phyloP scores from a whole-genome alignment of 345 rosid genomes.

The Cochlearia excelsa region DNA sequence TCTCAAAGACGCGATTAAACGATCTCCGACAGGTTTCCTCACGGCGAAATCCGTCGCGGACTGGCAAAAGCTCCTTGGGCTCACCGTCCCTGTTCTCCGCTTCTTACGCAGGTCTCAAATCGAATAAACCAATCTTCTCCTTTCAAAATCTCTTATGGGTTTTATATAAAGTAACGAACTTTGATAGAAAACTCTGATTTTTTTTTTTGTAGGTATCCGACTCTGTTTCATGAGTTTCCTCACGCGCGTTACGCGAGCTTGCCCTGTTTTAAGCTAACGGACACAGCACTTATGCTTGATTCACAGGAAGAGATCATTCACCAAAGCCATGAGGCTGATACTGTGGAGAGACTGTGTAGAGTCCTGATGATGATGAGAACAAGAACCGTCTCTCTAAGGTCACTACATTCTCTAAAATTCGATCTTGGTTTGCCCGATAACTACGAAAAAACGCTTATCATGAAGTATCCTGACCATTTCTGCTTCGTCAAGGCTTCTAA shows the following conservation, averaged over 20 bases:
- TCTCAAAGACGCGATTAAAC: slow-evolving; percentile 85
- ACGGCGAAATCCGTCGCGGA: slow-evolving; percentile 83
- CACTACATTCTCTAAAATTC: slow-evolving; percentile 72
- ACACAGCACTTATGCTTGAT: slow-evolving; percentile 71
- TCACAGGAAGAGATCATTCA: slow-evolving; percentile 76
- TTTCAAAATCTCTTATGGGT: slow-evolving; percentile 4
- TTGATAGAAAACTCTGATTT: neutral
- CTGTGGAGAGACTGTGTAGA: slow-evolving; percentile 75
- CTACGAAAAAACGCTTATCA: slow-evolving; percentile 60
- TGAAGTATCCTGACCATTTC: slow-evolving; percentile 63
- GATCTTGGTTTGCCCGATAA: slow-evolving; percentile 85
- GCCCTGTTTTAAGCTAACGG: slow-evolving; percentile 85
- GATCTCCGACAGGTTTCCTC: slow-evolving; percentile 83
- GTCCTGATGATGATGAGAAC: slow-evolving; percentile 88
- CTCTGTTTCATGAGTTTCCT: slow-evolving; percentile 85
- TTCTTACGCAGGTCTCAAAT: slow-evolving; percentile 69
- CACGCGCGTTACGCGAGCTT: slow-evolving; percentile 73
- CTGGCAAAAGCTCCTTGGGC: slow-evolving; percentile 93
- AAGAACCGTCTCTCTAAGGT: slow-evolving; percentile 58
- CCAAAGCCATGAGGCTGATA: slow-evolving; percentile 55
- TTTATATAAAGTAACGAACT: neutral
- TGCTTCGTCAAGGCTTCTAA: slow-evolving; percentile 54
- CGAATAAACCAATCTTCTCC: neutral
- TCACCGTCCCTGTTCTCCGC: slow-evolving; percentile 91
- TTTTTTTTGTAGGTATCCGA: slow-evolving; percentile 64